A percentile compares a stretch with the other conserved stretches of the same genome.
phyloP scores from a whole-genome alignment of 1,139 yeast genomes.

The Nakaseomyces delphensis region DNA sequence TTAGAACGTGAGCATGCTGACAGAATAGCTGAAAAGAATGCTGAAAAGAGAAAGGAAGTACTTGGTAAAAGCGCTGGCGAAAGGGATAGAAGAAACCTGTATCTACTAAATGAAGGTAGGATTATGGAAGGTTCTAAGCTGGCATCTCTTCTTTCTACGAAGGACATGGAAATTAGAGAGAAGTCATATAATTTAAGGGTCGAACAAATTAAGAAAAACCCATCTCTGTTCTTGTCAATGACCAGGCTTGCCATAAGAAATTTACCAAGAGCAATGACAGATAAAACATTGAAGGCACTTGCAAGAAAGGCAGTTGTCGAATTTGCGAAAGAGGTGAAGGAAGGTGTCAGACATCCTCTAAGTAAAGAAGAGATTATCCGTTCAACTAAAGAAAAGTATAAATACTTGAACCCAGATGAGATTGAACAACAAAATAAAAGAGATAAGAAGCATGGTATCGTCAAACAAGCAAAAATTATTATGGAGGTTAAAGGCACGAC shows the following conservation, averaged over 20 bases:
- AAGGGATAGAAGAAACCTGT: slow-evolving; percentile 77
- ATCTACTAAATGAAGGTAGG: slow-evolving; percentile 87
- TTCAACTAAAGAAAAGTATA: slow-evolving; percentile 59
- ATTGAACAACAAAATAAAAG: slow-evolving; percentile 42
- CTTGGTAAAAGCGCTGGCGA: slow-evolving; percentile 76
- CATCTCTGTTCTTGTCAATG: slow-evolving; percentile 79
- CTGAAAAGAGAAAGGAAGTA: slow-evolving; percentile 60
- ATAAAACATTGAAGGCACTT: slow-evolving; percentile 78
- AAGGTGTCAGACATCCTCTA: slow-evolving; percentile 67
- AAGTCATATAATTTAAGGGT: slow-evolving; percentile 80
- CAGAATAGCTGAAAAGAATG: slow-evolving; percentile 62
- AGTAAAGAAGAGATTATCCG: slow-evolving; percentile 83
- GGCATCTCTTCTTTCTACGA: slow-evolving; percentile 55
- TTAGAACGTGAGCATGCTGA: slow-evolving; percentile 85
- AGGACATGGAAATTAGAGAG: slow-evolving; percentile 83
- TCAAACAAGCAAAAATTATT: slow-evolving; percentile 85
- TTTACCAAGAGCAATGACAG: slow-evolving; percentile 85
- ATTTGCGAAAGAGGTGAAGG: slow-evolving; percentile 86
- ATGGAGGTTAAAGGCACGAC: slow-evolving; percentile 85
- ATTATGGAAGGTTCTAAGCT: slow-evolving; percentile 73
- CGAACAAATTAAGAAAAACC: slow-evolving; percentile 83
- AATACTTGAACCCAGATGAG: slow-evolving; percentile 39
- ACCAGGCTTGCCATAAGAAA: slow-evolving; percentile 93
- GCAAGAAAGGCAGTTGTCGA: slow-evolving; percentile 93
- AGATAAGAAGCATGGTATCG: slow-evolving; percentile 77